Evolutionary conservation across 805 yeast species (phyloP).

Genomic region (Yarrowia yakushimensis): DNA sequence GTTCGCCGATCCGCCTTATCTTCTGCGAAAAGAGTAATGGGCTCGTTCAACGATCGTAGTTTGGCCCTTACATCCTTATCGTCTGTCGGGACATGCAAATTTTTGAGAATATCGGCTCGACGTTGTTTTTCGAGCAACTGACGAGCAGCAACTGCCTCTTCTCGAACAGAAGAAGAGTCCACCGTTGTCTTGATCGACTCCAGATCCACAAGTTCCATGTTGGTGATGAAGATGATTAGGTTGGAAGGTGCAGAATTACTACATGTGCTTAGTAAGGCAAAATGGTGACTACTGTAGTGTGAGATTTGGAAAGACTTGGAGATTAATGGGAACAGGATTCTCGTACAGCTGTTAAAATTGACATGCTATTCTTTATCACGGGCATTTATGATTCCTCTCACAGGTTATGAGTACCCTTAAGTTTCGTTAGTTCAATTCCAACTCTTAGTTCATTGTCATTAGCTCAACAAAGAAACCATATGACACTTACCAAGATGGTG

Average conservation of each 20-base stretch:
- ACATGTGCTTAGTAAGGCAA: background rate
- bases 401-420: background rate
- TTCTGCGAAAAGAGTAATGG: slow-evolving; percentile 57
- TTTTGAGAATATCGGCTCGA: slow-evolving; percentile 27
- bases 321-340: no score
- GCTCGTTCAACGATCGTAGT: slow-evolving; percentile 53
- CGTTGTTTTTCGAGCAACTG: slow-evolving; percentile 13
- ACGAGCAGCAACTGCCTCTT: slow-evolving; percentile 21
- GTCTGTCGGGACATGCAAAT: slow-evolving; percentile 52
- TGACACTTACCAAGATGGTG: background rate
- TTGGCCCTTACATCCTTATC: slow-evolving; percentile 58
- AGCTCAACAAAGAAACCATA: no score
- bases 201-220: slow-evolving; percentile 23
- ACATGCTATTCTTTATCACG: no score
- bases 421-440: background rate
- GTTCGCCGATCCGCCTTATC: slow-evolving; percentile 57
- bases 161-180: slow-evolving; percentile 2
- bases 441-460: no score
- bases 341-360: no score
- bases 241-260: slow-evolving; percentile 7
- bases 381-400: no score
- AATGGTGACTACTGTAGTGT: no score
- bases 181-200: slow-evolving; percentile 22
- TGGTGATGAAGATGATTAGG: background rate
- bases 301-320: no score